These are phyloP conservation scores for Marchantia paleacea DNA, from an alignment of 225 moss, liverwort and hornwort genomes.

Conservation along the genomic window DNA sequence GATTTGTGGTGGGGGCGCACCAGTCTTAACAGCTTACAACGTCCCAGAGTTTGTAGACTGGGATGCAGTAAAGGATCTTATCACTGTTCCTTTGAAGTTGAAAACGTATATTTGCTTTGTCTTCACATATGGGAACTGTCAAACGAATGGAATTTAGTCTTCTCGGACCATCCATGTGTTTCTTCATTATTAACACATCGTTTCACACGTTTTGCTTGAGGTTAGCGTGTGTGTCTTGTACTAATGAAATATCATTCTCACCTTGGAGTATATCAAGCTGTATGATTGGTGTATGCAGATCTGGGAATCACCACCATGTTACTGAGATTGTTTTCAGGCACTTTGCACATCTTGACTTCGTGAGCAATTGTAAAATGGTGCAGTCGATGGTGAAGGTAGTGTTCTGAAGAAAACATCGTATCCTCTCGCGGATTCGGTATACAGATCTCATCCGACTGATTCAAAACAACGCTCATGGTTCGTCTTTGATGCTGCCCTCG, in stretches of 20 bases:
- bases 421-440: conserved; percentile 90
- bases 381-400: conserved; percentile 32
- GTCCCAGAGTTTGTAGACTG: no score
- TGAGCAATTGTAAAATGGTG: conserved; percentile 7
- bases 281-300: neutral
- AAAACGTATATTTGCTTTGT: no score
- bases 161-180: no score
- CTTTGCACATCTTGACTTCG: conserved; percentile 5
- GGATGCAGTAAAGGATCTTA: no score
- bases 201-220: no score
- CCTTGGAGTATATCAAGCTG: neutral
- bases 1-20: neutral
- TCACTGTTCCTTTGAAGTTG: no score
- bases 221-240: neutral
- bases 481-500: conserved; percentile 68
- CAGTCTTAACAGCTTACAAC: no score
- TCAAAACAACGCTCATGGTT: conserved; percentile 88
- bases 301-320: neutral
- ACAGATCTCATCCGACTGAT: conserved; percentile 83
- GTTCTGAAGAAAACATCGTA: conserved; percentile 64
- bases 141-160: no score
- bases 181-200: no score
- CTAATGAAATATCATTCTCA: neutral
- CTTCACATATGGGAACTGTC: no score
- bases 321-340: neutral